phyloP scores from a whole-genome alignment of 1,284 basidiomycete species.

The Ganoderma sp. region DNA sequence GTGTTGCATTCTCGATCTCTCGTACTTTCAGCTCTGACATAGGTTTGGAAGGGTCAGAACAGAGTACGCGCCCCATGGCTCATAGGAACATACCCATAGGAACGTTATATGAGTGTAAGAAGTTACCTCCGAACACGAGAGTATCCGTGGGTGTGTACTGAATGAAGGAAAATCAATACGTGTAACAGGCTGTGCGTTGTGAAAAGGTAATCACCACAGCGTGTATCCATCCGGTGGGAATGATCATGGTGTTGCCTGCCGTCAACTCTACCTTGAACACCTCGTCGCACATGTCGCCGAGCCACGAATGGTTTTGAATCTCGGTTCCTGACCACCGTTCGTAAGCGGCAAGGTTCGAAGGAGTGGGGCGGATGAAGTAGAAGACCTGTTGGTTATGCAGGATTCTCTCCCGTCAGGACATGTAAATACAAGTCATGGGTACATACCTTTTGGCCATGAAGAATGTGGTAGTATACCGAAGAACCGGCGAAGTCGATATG shows the following conservation, averaged over 20 bases:
- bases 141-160: conserved; percentile 92
- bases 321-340: conserved; percentile 91
- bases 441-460: conserved; percentile 78
- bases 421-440: neutral
- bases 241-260: conserved; percentile 95
- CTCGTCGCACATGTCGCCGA: conserved; percentile 89
- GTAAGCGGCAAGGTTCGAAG: conserved; percentile 87
- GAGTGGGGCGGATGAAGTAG: conserved; percentile 93
- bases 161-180: conserved; percentile 3
- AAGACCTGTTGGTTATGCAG: conserved; percentile 66
- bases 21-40: conserved; percentile 80
- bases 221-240: conserved; percentile 97
- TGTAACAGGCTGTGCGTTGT: neutral
- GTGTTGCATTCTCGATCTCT: conserved; percentile 91
- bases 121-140: conserved; percentile 97
- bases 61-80: neutral
- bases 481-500: conserved; percentile 96
- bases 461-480: conserved; percentile 92
- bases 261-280: conserved; percentile 84
- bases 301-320: conserved; percentile 86
- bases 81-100: conserved; percentile 62
- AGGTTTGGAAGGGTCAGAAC: conserved; percentile 2
- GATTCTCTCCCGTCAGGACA: conserved; percentile 20
- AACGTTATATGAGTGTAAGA: conserved; percentile 85
- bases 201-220: conserved; percentile 77